These are phyloP conservation scores for Boletus speciosus DNA, from an alignment of 768 basidiomycete species.

Conservation along the genomic window DNA sequence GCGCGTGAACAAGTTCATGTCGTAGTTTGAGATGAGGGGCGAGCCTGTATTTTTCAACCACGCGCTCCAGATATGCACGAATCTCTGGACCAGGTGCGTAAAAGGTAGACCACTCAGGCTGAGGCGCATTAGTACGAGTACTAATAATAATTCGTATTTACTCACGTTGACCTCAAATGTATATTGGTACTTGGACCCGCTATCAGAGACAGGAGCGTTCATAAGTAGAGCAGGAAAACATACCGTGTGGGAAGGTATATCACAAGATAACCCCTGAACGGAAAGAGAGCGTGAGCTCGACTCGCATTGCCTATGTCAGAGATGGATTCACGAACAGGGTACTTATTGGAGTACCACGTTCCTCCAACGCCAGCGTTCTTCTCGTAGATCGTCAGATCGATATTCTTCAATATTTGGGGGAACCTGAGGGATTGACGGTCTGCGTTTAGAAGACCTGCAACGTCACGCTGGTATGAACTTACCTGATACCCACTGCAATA, in stretches of 20 bases:
- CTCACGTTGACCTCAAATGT: conserved; percentile 53
- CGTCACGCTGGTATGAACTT: conserved; percentile 1
- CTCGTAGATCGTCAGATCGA: conserved; percentile 58
- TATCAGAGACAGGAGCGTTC: neutral
- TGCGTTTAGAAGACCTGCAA: neutral
- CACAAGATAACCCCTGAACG: conserved; percentile 52
- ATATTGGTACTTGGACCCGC: conserved; percentile 47
- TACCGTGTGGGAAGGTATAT: conserved; percentile 56
- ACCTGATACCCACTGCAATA: conserved; percentile 57
- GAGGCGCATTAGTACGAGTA: neutral
- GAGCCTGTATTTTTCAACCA: conserved; percentile 57
- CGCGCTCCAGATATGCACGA: conserved; percentile 46
- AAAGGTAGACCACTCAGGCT: conserved; percentile 61
- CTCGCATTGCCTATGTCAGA: neutral
- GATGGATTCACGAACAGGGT: conserved; percentile 38
- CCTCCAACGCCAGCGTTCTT: conserved; percentile 58
- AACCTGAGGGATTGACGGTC: conserved; percentile 34
- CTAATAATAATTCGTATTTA: neutral
- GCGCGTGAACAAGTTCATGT: conserved; percentile 51
- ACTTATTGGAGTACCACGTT: conserved; percentile 56
- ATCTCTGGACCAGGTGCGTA: conserved; percentile 62
- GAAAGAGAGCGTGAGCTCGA: neutral
- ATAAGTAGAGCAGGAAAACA: conserved; percentile 9
- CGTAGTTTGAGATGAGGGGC: conserved; percentile 49
- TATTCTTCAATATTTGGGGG: conserved; percentile 49